Evolutionary conservation across 108 stramenopile species (phyloP), one percentile per base, ranked within the genome.

Genomic region (Fragilariopsis cylindrus): DNA sequence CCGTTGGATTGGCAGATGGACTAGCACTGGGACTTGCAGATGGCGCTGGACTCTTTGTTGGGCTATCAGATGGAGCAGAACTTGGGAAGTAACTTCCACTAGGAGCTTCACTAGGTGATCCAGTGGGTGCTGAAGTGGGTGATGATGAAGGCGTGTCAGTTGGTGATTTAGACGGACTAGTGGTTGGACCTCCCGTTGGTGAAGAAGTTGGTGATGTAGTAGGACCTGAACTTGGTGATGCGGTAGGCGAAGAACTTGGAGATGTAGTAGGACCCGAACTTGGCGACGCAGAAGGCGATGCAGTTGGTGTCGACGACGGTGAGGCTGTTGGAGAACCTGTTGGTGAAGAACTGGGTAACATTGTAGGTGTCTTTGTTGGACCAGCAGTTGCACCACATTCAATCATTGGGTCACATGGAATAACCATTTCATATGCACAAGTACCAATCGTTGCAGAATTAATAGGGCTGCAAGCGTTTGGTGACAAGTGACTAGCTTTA

Each of bases 41-140:
- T 48, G 65, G 65, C 8, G 15, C 7, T n/a, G 47, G 41, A 67
- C 65, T 67, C 16, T 67, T 19, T 8, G 65, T 48, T 67, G 65
- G 65, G 13, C 13, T n/a, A 5, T 48, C 65, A 5, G 46, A 48
- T 13, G 65, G 65, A 5, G 65, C 65, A 46, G 4, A 13, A 48
- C 65, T 67, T 45, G 65, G 65, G 46, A 48, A 67, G 48, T 48
- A 67, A n/a, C 48, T 49, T 67, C 65, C 65, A 48, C 65, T 67
- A 18, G 65, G 65, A 44, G 12, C 15, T 7, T 7, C 65, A 67
- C 65, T 64, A 48, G 66, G 46, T 52, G 69, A n/a, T 60, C 19
- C 68, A 48, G 53, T 70, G 4, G 66, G 66, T 46, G 6, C 40
- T 4, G 48, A 5, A 40, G 52, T 68, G 9, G 58, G 68, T 13